Conservation (phyloP, 2,329 filamentous ascomycete species). For the Xylaria sp. region DNA sequence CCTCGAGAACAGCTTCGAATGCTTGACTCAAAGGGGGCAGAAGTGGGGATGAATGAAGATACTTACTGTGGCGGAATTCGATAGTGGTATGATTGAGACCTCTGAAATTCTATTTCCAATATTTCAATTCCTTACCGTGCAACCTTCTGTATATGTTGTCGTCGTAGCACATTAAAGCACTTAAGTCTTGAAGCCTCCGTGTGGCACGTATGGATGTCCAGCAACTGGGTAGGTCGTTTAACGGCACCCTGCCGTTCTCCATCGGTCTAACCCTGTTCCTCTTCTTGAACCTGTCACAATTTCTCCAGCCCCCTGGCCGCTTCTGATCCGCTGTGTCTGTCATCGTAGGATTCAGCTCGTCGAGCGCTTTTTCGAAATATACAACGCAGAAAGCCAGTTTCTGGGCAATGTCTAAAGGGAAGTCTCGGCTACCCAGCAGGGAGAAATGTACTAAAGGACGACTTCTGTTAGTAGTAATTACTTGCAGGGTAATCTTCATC, state of each 20-base stretch:
- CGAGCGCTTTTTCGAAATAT: slow-evolving; percentile 32
- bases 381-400: slow-evolving; percentile 30
- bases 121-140: neutral
- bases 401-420: slow-evolving; percentile 22
- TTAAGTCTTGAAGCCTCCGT: neutral
- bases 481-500: no score
- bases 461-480: neutral
- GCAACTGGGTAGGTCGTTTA: slow-evolving; percentile 6
- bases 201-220: slow-evolving; percentile 20
- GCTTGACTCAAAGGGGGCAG: neutral
- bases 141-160: neutral
- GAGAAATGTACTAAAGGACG: slow-evolving; percentile 29
- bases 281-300: slow-evolving; percentile 13
- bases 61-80: slow-evolving; percentile 36
- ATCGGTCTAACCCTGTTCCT: slow-evolving; percentile 23
- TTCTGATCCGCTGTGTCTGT: neutral
- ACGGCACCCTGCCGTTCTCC: neutral
- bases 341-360: slow-evolving; percentile 17
- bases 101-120: slow-evolving; percentile 34
- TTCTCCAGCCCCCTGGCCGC: slow-evolving; percentile 27
- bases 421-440: neutral
- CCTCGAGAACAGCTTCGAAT: neutral
- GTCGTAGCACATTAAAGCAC: slow-evolving; percentile 22
- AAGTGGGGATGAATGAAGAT: no score
- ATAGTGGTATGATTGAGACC: slow-evolving; percentile 29